A percentile compares a stretch with the other conserved stretches of the same genome.
phyloP scores from a whole-genome alignment of 2,329 filamentous ascomycete species.

The Rhexocercosporidium sp. region DNA sequence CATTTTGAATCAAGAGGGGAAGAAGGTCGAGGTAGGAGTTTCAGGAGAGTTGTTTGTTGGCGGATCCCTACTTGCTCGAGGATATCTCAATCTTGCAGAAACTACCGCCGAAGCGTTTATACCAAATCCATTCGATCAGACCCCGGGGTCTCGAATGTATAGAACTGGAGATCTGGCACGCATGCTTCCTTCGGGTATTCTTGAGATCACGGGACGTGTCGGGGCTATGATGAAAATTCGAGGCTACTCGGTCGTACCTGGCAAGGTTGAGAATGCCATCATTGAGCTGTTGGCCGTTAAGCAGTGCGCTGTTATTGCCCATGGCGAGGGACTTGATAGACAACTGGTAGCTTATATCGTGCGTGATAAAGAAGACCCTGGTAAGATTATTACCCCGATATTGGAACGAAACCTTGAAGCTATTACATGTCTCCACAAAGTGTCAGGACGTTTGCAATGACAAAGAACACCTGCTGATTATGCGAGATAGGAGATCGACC shows the following conservation, averaged over 20 bases:
- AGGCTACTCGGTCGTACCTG: constrained; percentile 85
- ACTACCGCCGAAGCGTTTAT: constrained; percentile 76
- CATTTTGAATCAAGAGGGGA: constrained; percentile 71
- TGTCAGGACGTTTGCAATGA: background rate
- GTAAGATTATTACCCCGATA: background rate
- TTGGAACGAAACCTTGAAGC: background rate
- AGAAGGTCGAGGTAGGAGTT: constrained; percentile 64
- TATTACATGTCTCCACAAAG: too few species aligned
- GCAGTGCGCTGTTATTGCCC: constrained; percentile 73
- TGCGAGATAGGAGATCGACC: constrained; percentile 54
- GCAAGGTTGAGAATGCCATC: constrained; percentile 74
- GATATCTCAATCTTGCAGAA: constrained; percentile 81
- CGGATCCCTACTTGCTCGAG: constrained; percentile 74
- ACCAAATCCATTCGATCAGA: constrained; percentile 65
- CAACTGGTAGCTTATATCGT: constrained; percentile 81
- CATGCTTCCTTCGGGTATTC: constrained; percentile 77
- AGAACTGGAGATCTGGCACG: constrained; percentile 87
- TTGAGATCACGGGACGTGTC: constrained; percentile 83
- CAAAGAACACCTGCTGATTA: background rate
- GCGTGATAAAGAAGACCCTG: constrained; percentile 63
- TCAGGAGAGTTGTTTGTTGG: constrained; percentile 79
- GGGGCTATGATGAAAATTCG: constrained; percentile 92
- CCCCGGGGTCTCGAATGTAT: constrained; percentile 71
- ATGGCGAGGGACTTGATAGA: constrained; percentile 76
- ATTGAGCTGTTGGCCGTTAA: constrained; percentile 71